phyloP scores from a whole-genome alignment of 192 early-diverging fungal genomes.

The Linnemannia exigua region DNA sequence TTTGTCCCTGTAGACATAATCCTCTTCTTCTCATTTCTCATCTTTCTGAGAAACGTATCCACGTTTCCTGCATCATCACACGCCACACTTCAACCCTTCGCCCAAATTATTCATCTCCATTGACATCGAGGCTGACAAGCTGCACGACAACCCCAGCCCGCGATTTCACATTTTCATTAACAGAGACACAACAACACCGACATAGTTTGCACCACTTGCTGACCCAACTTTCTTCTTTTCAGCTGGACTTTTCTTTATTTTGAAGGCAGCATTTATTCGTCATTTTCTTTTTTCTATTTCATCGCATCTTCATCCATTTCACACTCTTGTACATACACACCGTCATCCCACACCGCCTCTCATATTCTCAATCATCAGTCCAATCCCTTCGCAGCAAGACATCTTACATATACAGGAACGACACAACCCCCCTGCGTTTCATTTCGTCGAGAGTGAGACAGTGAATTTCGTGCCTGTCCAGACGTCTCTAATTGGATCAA shows the following conservation, averaged over 20 bases:
- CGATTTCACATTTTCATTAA: not conserved
- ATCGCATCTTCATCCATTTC: not conserved
- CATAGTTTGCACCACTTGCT: not conserved
- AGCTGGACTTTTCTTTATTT: not conserved
- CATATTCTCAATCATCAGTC: not conserved
- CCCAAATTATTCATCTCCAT: too few species aligned
- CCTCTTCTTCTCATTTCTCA: not conserved
- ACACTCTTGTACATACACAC: not conserved
- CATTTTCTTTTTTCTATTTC: not conserved
- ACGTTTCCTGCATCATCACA: not conserved
- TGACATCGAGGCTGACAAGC: too few species aligned
- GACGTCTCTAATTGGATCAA: not conserved
- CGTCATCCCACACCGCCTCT: not conserved
- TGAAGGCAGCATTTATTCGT: not conserved
- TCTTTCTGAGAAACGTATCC: not conserved
- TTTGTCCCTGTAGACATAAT: not conserved
- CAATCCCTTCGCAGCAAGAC: not conserved
- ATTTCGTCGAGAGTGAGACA: not conserved
- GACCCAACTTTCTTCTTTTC: not conserved
- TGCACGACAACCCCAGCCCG: too few species aligned
- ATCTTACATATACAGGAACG: not conserved
- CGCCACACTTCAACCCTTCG: too few species aligned
- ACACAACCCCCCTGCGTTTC: too few species aligned
- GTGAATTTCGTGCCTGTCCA: constrained; percentile 4
- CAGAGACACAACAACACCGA: not conserved